phyloP scores from a whole-genome alignment of 305 asterid genomes.

The Petunia hybrid region DNA sequence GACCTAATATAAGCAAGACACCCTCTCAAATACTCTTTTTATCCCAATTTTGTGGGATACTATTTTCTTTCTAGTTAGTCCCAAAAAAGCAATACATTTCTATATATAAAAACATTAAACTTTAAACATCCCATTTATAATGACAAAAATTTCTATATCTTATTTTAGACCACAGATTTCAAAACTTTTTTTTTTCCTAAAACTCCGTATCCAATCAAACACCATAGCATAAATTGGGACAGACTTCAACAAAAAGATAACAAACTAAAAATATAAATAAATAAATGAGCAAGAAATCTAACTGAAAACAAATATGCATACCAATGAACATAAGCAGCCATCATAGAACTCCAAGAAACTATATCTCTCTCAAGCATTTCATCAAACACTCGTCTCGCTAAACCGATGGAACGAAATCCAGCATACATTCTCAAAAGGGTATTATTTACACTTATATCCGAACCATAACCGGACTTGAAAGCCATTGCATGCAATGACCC shows the following conservation, averaged over 20 bases:
- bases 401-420: constrained; percentile 41
- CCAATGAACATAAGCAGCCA: constrained; percentile 73
- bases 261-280: not conserved
- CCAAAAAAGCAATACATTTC: no score
- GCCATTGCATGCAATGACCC: constrained; percentile 60
- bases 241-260: not conserved
- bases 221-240: not conserved
- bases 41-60: no score
- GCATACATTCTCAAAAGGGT: constrained; percentile 64
- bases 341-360: constrained; percentile 76
- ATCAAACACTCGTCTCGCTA: constrained; percentile 56
- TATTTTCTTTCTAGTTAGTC: no score
- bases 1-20: no score
- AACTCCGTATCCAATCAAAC: no score
- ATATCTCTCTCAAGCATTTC: constrained; percentile 65
- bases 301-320: constrained; percentile 30
- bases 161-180: no score
- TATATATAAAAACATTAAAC: no score
- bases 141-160: no score
- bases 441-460: constrained; percentile 56
- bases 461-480: constrained; percentile 53
- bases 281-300: not conserved
- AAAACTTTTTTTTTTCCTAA: no score
- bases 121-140: no score
- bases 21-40: no score